phyloP scores from a whole-genome alignment of 2,329 filamentous ascomycete genomes.

The Xylogone sp. region DNA sequence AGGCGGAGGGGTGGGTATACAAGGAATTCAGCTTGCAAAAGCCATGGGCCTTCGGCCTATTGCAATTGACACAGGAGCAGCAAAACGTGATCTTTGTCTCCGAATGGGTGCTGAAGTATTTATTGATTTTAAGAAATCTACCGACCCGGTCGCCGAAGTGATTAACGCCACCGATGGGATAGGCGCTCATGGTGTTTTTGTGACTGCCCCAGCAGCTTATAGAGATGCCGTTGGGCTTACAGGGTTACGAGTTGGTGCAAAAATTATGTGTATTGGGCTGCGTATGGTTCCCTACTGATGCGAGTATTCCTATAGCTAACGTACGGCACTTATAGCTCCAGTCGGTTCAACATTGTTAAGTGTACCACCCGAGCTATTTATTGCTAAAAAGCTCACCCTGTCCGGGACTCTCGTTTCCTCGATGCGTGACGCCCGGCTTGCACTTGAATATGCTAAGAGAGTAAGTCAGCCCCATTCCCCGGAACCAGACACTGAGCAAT shows the following conservation, averaged over 20 bases:
- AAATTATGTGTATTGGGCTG: constrained; percentile 11
- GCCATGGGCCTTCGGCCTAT: constrained; percentile 9
- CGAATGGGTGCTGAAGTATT: constrained; percentile 65
- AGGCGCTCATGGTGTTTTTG: constrained; percentile 11
- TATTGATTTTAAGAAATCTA: constrained; percentile 74
- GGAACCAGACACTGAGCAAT: no score
- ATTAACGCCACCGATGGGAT: constrained; percentile 26
- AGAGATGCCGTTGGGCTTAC: neutral
- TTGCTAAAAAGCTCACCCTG: constrained; percentile 6
- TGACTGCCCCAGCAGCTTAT: constrained; percentile 9
- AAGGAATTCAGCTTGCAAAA: constrained; percentile 16
- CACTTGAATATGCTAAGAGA: constrained; percentile 6
- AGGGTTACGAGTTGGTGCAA: constrained; percentile 6
- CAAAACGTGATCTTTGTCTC: constrained; percentile 3
- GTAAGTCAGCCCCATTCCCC: neutral
- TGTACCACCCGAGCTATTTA: constrained; percentile 2
- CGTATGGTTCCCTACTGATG: neutral
- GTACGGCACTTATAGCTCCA: neutral
- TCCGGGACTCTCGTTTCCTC: constrained; percentile 7
- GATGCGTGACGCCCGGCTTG: constrained; percentile 4
- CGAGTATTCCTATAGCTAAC: neutral
- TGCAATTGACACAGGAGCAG: constrained; percentile 5
- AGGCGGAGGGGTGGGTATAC: constrained; percentile 6
- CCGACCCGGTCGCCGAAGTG: constrained; percentile 79
- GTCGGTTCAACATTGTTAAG: constrained; percentile 1